A percentile compares a stretch with the other conserved stretches of the same genome.
Conservation (phyloP, 129 eudicot species). For the Arctium lappa region DNA sequence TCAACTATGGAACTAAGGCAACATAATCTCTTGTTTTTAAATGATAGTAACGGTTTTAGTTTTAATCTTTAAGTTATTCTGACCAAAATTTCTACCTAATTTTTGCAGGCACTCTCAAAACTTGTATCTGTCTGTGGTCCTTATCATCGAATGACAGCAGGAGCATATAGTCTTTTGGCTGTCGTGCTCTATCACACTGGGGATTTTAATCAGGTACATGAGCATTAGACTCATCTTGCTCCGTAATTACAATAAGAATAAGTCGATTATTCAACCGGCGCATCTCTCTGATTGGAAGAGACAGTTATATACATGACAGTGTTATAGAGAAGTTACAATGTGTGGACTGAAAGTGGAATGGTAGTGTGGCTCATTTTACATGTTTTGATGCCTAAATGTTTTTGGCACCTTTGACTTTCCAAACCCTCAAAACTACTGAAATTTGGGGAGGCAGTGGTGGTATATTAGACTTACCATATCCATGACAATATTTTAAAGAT, state of each 20-base stretch:
- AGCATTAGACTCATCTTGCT: conserved; percentile 8
- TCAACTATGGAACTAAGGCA: conserved; percentile 91
- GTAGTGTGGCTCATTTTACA: not conserved
- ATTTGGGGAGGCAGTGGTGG: not conserved
- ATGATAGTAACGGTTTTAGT: not conserved
- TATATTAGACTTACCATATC: not conserved
- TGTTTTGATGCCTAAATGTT: not conserved
- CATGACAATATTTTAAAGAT: not conserved
- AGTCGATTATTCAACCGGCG: conserved; percentile 2
- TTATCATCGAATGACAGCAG: conserved; percentile 98
- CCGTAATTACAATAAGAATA: not conserved
- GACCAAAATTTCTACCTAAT: conserved; percentile 7
- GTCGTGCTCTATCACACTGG: conserved; percentile 98
- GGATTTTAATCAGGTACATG: conserved; percentile 88
- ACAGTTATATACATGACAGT: not conserved
- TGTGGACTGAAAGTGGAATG: not conserved
- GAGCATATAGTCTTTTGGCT: conserved; percentile 98
- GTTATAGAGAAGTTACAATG: not conserved
- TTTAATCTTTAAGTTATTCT: not conserved
- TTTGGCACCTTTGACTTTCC: not conserved
- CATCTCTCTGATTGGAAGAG: not conserved
- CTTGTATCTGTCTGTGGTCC: conserved; percentile 95
- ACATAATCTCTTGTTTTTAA: not conserved
- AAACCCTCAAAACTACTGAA: not conserved
- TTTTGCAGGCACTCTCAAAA: conserved; percentile 82